Evolutionary conservation across 306 rosid genomes (phyloP), one percentile per base, ranked within the genome.

Genomic region (Purshia tridentata): DNA sequence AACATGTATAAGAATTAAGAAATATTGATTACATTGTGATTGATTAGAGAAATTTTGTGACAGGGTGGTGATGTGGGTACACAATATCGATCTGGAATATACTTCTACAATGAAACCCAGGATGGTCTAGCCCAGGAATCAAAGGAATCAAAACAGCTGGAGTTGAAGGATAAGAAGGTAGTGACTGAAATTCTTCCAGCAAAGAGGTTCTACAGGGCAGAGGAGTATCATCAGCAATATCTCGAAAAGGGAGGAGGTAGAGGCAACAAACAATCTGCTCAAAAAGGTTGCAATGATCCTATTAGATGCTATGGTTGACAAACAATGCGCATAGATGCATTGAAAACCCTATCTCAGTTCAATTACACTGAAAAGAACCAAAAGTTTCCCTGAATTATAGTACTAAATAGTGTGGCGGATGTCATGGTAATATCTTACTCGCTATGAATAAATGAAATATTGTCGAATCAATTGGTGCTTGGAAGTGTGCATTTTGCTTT

Each of bases 191-290:
- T 93, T 72, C 82, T 91, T 69, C 92, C 94, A 2, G 92, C 96
- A 13, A 91, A 88, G 86, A 88, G 86, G 64, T 93, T 91, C 51
- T 93, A 89, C 82, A 79, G 81, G 67, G 98, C 98, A 13, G 97
- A 91, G 85, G 98, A 93, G 72, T 91, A 93, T 65, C 98, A 93
- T 78, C 97, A 91, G 81, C 98, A 93, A 46, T 93, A 93, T 81
- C 86, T 93, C 69, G 91, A 86, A 78, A 91, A 89, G 52, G 98
- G 98, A 42, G 98, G 96, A 13, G 70, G 92, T 45, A 5, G 48
- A 35, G 90, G 94, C 67, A 37, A 0, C 29, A 82, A 83, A 52
- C 97, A 91, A 46, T 91, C 92, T 61, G 85, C 97, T 9, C 76
- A 47, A 71, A 93, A 91, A 67, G 97, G 97, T 1, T 93, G 98